Conservation (phyloP, 108 stramenopile genomes). For the Cyclotella kingstonii region DNA sequence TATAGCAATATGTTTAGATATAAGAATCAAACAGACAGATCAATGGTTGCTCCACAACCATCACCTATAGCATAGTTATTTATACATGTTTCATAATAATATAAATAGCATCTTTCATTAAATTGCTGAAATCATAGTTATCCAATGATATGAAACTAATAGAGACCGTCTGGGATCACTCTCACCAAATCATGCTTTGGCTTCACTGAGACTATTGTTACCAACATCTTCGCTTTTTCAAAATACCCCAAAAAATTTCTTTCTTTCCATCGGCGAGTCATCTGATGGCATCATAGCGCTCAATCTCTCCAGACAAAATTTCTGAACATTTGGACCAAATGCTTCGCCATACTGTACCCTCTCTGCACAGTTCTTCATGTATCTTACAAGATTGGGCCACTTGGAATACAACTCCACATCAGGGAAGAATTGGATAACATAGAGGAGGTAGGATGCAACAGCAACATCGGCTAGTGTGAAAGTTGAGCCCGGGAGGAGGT, state of each 20-base stretch:
- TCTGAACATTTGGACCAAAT: constrained; percentile 67
- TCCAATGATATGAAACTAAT: too few species aligned
- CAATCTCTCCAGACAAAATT: constrained; percentile 47
- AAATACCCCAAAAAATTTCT: constrained; percentile 81
- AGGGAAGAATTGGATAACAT: constrained; percentile 86
- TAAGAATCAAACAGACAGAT: too few species aligned
- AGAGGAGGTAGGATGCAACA: constrained; percentile 78
- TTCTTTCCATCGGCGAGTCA: constrained; percentile 18
- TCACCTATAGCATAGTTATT: too few species aligned
- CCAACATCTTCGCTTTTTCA: too few species aligned
- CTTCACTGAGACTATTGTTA: too few species aligned
- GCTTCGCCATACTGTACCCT: constrained; percentile 72
- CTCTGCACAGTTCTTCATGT: constrained; percentile 76
- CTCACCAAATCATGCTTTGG: too few species aligned
- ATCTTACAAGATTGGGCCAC: constrained; percentile 75
- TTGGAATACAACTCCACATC: constrained; percentile 50
- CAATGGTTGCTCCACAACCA: too few species aligned
- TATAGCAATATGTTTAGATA: too few species aligned
- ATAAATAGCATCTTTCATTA: too few species aligned
- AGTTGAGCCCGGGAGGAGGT: constrained; percentile 52
- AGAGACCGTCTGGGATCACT: too few species aligned
- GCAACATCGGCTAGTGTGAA: constrained; percentile 87
- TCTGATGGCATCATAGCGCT: constrained; percentile 41
- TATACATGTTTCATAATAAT: too few species aligned
- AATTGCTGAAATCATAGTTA: too few species aligned